Base-by-base conservation (phyloP, 768 basidiomycete species). In the Boletellus ananas region DNA sequence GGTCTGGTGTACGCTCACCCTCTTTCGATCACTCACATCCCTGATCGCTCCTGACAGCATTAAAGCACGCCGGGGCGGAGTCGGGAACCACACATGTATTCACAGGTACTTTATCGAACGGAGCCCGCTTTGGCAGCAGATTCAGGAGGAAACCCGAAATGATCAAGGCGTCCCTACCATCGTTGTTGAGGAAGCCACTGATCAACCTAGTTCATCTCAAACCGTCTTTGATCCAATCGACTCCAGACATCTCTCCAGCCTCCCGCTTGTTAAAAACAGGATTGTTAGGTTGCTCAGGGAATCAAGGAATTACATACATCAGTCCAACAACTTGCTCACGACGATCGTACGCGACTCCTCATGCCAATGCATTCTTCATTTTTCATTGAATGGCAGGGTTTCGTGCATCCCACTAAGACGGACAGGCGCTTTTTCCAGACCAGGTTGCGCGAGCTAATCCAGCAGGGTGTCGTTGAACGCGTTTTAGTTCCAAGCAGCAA, bases 81-180 rank as follows among this genome's bases (percentile, higher is more conserved):
- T 88, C 14, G 87, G 88, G 21, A 80, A 81, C 27, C 81, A 94
- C 64, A 80, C 87, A 52, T 82, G 80, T 62, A 81, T 95, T 39
- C 92, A 92, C 71, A 86, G 79, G 58, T 83, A 93, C 63, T 94
- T 93, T 65, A 88, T 85, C 60, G 84, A 90, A 43, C 76, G 79
- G 34, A 88, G 80, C 58, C 73, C 80, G 0, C 74, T 80, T n/a
- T 92, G 90, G 90, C 79, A 83, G 60, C 79, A 77, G 47, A 85
- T 92, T 49, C 79, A 81, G 12, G 79, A 83, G 16, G 89, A 87
- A 64, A 71, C 64, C 40, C 68, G 72, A 44, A 67, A 68, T 16
- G 70, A 59, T n/a, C 58, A 68, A 29, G 56, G 51, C 10, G 42
- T 54, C 10, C 17, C 45, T 27, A 36, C 42, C 12, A 58, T 45